These are phyloP conservation scores for Wilhelminamyces savonicus DNA, from an alignment of 805 yeast genomes.

Conservation along the genomic window DNA sequence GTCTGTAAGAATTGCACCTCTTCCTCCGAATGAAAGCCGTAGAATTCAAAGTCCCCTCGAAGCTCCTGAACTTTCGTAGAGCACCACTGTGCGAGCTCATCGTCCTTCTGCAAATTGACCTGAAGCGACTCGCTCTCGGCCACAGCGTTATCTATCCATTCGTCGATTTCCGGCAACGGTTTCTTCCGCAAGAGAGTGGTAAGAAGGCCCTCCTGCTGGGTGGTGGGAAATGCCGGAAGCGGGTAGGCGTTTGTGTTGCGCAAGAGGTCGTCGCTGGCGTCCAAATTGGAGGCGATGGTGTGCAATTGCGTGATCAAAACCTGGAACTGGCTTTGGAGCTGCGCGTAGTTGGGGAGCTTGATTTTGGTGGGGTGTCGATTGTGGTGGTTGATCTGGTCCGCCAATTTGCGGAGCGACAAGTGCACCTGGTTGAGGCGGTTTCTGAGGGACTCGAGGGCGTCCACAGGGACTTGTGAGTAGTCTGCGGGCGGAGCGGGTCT, in stretches of 20 bases:
- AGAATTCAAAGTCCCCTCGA: slow-evolving; percentile 52
- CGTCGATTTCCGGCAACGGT: slow-evolving; percentile 82
- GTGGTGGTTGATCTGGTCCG: slow-evolving; percentile 31
- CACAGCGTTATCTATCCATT: slow-evolving; percentile 55
- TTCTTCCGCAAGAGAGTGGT: slow-evolving; percentile 85
- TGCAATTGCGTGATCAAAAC: slow-evolving; percentile 77
- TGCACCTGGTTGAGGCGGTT: slow-evolving; percentile 38
- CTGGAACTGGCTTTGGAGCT: slow-evolving; percentile 77
- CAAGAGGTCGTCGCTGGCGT: slow-evolving; percentile 52
- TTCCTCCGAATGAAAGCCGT: slow-evolving; percentile 51
- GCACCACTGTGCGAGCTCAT: slow-evolving; percentile 69
- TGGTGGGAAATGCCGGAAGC: slow-evolving; percentile 74
- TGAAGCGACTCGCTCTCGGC: slow-evolving; percentile 10
- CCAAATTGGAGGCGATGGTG: slow-evolving; percentile 67
- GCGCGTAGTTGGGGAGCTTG: slow-evolving; percentile 45
- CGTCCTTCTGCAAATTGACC: slow-evolving; percentile 37
- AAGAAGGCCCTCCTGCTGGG: slow-evolving; percentile 74
- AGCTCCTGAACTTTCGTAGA: slow-evolving; percentile 45
- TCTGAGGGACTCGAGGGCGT: slow-evolving; percentile 34
- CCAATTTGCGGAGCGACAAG: slow-evolving; percentile 30
- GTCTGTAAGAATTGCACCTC: slow-evolving; percentile 33
- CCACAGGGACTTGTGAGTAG: slow-evolving; percentile 26
- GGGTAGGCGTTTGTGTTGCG: slow-evolving; percentile 77
- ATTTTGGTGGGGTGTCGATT: slow-evolving; percentile 30
- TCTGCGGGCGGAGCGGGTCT: slow-evolving; percentile 38